Base-by-base conservation (phyloP, 192 early-diverging fungal species). In the Chytriomyces hyalinus region DNA sequence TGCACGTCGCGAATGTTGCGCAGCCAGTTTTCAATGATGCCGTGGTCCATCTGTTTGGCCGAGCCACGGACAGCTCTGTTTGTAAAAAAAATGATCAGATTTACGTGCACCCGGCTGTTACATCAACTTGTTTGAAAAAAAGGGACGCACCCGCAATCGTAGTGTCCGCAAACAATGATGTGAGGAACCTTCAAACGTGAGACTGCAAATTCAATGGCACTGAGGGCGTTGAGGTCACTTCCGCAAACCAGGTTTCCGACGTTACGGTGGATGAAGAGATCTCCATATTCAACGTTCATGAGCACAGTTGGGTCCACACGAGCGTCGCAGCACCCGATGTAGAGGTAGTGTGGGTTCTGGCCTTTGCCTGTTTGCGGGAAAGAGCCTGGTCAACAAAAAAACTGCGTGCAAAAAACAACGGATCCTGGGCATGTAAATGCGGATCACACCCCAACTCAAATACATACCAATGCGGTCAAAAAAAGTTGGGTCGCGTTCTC, bases 201-300 rank as follows among this genome's bases (percentile, higher is more conserved):
- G 59, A 97, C 92, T 2, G 95, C 93, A 74, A 93, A 97, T 84
- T 96, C 90, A 68, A 97, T 85, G 47, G 94, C 95, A 15, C 91
- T 92, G 3, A 93, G 82, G 43, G 82, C 86, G 77, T 87, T 94
- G 78, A 94, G 80, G 82, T 97, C 96, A 20, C 89, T 87, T 75
- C 91, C 88, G 1, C 83, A 86, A n/a, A 97, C 90, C 49, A 93
- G 89, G 83, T 97, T 97, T 77, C 94, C 96, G 65, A 97, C 95
- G 84, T 96, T 97, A 73, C 96, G 88, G 84, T 95, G 94, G 22
- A 97, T 92, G 80, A 96, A 96, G 36, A 97, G 85, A 78, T 96
- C 93, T 20, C 95, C 95, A n/a, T 89, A 91, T 36, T 83, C 43
- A 4, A 84, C 51, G 48, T 76, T 77, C 70, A 83, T 83, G 5